Evolutionary conservation across 768 basidiomycete genomes (phyloP), one percentile per base, ranked within the genome.

Genomic region (Russula lepida): DNA sequence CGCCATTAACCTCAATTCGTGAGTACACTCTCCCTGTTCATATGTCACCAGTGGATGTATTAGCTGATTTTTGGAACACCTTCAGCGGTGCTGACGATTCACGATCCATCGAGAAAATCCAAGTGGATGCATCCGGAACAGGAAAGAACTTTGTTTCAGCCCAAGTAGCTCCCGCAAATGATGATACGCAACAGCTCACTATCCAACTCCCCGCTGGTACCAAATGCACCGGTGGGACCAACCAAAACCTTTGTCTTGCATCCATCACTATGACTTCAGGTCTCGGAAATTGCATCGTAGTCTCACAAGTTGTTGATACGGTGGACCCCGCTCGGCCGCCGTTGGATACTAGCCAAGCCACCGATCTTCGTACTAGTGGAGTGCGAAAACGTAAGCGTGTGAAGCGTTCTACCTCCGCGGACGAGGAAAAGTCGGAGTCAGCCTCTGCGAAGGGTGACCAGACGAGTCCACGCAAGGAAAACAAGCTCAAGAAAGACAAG

Each of bases 251-350:
- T 30, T 84, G 82, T 69, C 72, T 84, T 58, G 79, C 76, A 72
- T 76, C 78, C 27, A 78, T 83, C 66, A 75, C 70, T 47, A 79
- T 79, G 27, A 69, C 77, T 23, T 76, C 74, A 23, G 78, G 79
- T 28, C 81, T 81, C 68, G 81, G 81, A 56, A 82, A 80, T 68
- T 84, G 82, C 59, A 75, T 78, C 13, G 79, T 75, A 39, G 78
- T 82, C 37, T 66, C 66, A 9, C 74, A 78, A 54, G 68, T 63
- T 12, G 17, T 7, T 0, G 9, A 23, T 12, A 19, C 41, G 15
- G 43, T 17, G 25, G n/a, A 7, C 35, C 13, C 5, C 1, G 15
- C 35, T 37, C 35, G 15, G 35, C 17, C 15, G 35, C 35, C 13
- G 6, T 39, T 28, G n/a, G 43, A 44, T 6, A 11, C 12, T 13